phyloP scores from a whole-genome alignment of 1,139 yeast genomes.

The Geotrichum siamense region DNA sequence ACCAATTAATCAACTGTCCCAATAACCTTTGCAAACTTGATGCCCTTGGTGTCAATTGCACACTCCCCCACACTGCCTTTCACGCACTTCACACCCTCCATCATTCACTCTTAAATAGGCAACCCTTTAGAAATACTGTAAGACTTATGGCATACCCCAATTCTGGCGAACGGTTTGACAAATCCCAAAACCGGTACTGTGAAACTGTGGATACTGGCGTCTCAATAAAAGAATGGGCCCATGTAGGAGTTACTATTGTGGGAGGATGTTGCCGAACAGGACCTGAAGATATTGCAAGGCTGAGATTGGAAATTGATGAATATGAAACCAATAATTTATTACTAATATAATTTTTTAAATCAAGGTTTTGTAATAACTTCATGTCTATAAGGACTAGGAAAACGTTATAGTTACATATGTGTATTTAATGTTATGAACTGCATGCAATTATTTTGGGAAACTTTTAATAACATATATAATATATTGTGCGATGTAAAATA shows the following conservation, averaged over 20 bases:
- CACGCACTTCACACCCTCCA: slow-evolving; percentile 29
- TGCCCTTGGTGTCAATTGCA: slow-evolving; percentile 9
- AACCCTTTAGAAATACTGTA: slow-evolving; percentile 33
- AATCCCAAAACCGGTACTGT: slow-evolving; percentile 9
- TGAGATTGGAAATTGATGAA: slow-evolving; percentile 3
- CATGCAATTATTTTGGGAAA: no score
- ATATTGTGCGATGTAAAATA: no score
- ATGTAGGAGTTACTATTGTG: slow-evolving; percentile 21
- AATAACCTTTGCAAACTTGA: background rate
- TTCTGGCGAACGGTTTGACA: slow-evolving; percentile 40
- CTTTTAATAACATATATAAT: no score
- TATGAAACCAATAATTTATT: no score
- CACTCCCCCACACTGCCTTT: slow-evolving; percentile 27
- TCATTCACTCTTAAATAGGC: slow-evolving; percentile 6
- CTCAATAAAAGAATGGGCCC: slow-evolving; percentile 17
- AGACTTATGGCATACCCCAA: slow-evolving; percentile 53
- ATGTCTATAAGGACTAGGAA: no score
- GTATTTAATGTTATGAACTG: no score
- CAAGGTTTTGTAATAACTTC: no score
- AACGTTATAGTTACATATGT: no score
- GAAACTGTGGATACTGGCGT: background rate
- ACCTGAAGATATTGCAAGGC: slow-evolving; percentile 21
- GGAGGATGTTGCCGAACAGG: slow-evolving; percentile 27
- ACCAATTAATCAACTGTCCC: background rate
- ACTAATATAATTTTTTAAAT: no score